phyloP scores from a whole-genome alignment of 345 rosid genomes.

The Psidium guajava region DNA sequence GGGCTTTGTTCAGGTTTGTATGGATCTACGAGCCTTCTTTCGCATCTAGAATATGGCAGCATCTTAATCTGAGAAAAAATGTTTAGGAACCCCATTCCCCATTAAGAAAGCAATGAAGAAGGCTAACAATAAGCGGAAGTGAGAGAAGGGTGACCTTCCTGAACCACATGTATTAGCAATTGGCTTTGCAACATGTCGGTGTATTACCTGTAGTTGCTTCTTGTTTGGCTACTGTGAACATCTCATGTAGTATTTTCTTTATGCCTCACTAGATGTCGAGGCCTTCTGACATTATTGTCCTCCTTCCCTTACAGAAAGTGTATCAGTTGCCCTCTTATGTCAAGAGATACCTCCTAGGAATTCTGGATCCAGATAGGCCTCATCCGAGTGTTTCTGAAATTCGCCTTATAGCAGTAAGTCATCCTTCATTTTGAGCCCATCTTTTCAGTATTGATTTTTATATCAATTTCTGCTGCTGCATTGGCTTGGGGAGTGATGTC shows the following conservation, averaged over 20 bases:
- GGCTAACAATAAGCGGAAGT: neutral
- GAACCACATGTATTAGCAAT: neutral
- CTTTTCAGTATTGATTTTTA: neutral
- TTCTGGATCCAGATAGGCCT: conserved; percentile 77
- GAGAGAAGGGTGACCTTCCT: neutral
- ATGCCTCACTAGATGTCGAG: neutral
- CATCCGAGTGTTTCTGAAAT: conserved; percentile 41
- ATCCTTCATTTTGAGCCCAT: neutral
- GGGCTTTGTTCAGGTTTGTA: conserved; percentile 55
- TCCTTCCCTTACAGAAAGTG: conserved; percentile 40
- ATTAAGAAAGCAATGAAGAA: neutral
- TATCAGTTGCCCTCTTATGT: conserved; percentile 50
- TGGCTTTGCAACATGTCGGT: neutral
- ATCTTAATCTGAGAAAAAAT: neutral
- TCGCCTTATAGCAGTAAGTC: conserved; percentile 55
- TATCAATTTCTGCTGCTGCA: neutral
- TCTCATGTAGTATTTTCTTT: neutral
- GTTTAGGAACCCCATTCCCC: neutral
- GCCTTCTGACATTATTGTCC: neutral
- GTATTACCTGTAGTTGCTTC: neutral
- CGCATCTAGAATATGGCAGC: neutral
- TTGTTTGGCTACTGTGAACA: neutral
- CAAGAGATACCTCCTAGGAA: conserved; percentile 48
- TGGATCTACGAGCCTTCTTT: neutral
- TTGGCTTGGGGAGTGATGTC: neutral